Conservation (phyloP, 192 early-diverging fungal genomes). For the Phlyctochytrium arcticum region DNA sequence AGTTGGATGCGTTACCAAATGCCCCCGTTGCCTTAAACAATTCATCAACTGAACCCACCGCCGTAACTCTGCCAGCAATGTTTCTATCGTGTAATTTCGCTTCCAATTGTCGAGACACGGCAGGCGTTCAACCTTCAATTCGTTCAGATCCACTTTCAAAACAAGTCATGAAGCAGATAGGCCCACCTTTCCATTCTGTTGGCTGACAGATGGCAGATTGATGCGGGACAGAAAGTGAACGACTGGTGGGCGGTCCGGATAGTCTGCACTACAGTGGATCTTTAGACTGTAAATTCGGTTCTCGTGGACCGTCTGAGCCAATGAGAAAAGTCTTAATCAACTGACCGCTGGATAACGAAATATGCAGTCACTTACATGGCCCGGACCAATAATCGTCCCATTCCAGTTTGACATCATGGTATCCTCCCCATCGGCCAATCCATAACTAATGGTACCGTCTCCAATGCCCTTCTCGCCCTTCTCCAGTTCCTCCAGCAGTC, state of each 20-base stretch:
- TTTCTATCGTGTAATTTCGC: conserved; percentile 70
- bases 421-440: conserved; percentile 79
- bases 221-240: conserved; percentile 80
- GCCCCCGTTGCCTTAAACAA: not conserved
- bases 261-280: conserved; percentile 77
- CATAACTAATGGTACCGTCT: conserved; percentile 92
- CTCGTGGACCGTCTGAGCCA: conserved; percentile 83
- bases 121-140: conserved; percentile 69
- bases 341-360: not conserved
- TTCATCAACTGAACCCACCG: conserved; percentile 43
- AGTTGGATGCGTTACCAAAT: not conserved
- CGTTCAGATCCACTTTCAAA: not conserved
- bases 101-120: conserved; percentile 83
- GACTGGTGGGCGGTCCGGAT: conserved; percentile 77
- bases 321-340: not conserved
- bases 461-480: conserved; percentile 95
- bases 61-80: conserved; percentile 75
- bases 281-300: conserved; percentile 91
- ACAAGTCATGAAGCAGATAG: not conserved
- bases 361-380: conserved; percentile 72
- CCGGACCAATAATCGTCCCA: conserved; percentile 87
- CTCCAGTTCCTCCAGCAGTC: conserved; percentile 93
- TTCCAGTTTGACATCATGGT: conserved; percentile 83
- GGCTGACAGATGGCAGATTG: conserved; percentile 84
- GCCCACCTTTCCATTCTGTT: conserved; percentile 68